Conservation (phyloP, 1,284 basidiomycete genomes). For the Lentinula novae-zelandiae region DNA sequence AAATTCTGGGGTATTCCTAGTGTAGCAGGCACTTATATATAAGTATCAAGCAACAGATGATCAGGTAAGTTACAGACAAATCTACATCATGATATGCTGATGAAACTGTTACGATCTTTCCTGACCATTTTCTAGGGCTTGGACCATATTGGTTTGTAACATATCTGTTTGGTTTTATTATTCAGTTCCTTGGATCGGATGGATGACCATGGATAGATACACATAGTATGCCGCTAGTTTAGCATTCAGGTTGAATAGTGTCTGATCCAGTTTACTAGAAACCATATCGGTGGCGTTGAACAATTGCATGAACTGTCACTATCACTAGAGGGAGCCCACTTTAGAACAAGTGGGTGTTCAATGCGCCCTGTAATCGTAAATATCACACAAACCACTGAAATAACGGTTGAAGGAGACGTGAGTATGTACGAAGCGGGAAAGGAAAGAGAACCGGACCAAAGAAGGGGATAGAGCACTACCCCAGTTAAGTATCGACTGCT, state of each 20-base stretch:
- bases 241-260: not conserved
- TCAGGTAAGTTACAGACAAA: not conserved
- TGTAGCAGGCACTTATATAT: not conserved
- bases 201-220: not conserved
- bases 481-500: too few relatives aligned
- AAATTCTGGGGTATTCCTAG: not conserved
- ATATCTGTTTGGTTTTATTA: slow-evolving; percentile 3
- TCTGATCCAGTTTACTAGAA: too few relatives aligned
- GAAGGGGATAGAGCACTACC: too few relatives aligned
- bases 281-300: too few relatives aligned
- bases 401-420: not conserved
- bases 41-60: not conserved
- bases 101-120: not conserved
- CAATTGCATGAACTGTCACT: too few relatives aligned
- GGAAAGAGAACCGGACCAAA: too few relatives aligned
- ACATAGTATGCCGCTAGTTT: slow-evolving; percentile 3
- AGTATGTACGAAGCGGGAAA: too few relatives aligned
- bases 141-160: slow-evolving; percentile 9
- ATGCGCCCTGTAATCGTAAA: not conserved
- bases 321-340: too few relatives aligned
- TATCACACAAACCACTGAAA: not conserved
- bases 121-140: slow-evolving; percentile 1
- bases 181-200: slow-evolving; percentile 5
- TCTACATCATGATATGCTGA: too few relatives aligned
- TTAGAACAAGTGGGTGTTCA: not conserved